Conservation (phyloP, 495 filamentous ascomycete species). For the Hypoxylon perforatum region DNA sequence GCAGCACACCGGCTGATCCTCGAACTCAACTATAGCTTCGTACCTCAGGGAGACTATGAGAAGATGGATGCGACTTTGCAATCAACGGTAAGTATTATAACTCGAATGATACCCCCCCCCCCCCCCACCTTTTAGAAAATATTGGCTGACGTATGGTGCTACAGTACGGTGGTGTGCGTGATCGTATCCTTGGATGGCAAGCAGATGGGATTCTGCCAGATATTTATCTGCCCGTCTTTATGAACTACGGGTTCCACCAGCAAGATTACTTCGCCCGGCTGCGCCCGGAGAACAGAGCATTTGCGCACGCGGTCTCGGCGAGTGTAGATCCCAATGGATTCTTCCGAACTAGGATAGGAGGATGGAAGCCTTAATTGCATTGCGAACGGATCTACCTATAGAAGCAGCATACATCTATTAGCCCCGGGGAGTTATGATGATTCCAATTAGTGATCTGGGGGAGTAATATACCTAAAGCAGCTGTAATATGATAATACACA, state of each 20-base stretch:
- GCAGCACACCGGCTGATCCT: slow-evolving; percentile 63
- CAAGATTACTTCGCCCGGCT: slow-evolving; percentile 67
- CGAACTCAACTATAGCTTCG: slow-evolving; percentile 61
- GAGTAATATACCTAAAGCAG: too few relatives aligned
- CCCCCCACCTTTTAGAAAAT: not conserved
- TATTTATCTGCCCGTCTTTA: slow-evolving; percentile 64
- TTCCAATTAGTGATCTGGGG: too few relatives aligned
- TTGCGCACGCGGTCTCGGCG: slow-evolving; percentile 51
- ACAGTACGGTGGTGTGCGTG: slow-evolving; percentile 42
- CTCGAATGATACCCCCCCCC: too few relatives aligned
- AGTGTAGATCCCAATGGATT: slow-evolving; percentile 64
- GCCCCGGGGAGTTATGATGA: too few relatives aligned
- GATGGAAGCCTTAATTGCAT: slow-evolving; percentile 48
- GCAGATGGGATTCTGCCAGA: slow-evolving; percentile 60
- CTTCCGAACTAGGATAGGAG: slow-evolving; percentile 65
- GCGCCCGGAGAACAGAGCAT: slow-evolving; percentile 52
- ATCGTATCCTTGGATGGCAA: slow-evolving; percentile 48
- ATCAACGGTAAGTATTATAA: slow-evolving; percentile 41
- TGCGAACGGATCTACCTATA: not conserved
- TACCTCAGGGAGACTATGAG: slow-evolving; percentile 52
- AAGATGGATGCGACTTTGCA: slow-evolving; percentile 60
- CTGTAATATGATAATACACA: too few relatives aligned
- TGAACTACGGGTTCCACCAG: slow-evolving; percentile 65
- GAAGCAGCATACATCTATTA: too few relatives aligned
- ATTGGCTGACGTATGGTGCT: slow-evolving; percentile 7